Evolutionary conservation across 441 rosid genomes (phyloP).

Genomic region (Pelargonium fulgidum): DNA sequence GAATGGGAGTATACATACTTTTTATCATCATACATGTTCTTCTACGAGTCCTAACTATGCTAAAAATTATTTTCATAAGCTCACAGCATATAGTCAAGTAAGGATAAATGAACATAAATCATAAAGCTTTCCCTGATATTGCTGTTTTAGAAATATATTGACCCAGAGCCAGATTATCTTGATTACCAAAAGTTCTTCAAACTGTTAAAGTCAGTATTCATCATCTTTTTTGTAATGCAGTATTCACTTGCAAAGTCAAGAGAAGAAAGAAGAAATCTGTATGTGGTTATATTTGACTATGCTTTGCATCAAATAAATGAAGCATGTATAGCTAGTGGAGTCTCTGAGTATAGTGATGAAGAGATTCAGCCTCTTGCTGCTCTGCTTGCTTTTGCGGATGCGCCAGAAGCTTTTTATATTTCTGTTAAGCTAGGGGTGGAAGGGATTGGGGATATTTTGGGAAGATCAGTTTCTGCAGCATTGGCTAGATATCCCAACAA

Average conservation of each 20-base stretch:
- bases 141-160: neutral
- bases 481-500: conserved; percentile 77
- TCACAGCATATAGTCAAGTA: neutral
- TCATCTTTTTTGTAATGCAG: conserved; percentile 42
- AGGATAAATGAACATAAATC: neutral
- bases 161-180: neutral
- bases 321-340: conserved; percentile 64
- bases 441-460: conserved; percentile 90
- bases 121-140: neutral
- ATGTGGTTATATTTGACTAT: conserved; percentile 78
- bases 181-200: neutral
- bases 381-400: conserved; percentile 79
- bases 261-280: conserved; percentile 89
- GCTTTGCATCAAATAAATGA: conserved; percentile 86
- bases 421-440: conserved; percentile 94
- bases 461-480: conserved; percentile 79
- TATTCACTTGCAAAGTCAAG: conserved; percentile 79
- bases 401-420: conserved; percentile 93
- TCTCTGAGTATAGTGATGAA: conserved; percentile 78
- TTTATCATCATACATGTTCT: neutral
- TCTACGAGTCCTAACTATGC: neutral
- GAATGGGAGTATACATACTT: neutral
- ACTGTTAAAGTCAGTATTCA: conserved; percentile 8
- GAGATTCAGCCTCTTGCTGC: conserved; percentile 85
- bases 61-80: too few species aligned